Conservation (phyloP, 306 rosid genomes). For the Malus sieversii region DNA sequence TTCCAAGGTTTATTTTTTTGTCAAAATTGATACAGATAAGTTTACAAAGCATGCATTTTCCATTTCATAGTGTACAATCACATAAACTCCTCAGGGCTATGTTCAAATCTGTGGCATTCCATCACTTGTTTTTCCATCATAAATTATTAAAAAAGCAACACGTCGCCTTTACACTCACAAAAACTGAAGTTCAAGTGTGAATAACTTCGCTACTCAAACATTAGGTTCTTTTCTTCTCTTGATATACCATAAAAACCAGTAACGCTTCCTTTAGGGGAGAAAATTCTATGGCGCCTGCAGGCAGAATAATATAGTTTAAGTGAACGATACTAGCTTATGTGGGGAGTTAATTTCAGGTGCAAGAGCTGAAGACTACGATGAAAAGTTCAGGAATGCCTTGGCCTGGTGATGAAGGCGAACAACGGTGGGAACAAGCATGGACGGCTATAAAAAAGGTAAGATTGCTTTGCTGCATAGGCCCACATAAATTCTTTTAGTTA, state of each 20-base stretch:
- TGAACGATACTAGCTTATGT: slow-evolving; percentile 14
- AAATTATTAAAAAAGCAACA: neutral
- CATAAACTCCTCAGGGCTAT: neutral
- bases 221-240: neutral
- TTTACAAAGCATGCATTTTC: neutral
- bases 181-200: neutral
- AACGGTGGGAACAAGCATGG: slow-evolving; percentile 95
- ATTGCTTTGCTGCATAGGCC: slow-evolving; percentile 9
- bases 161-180: neutral
- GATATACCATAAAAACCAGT: neutral
- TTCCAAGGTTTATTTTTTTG: slow-evolving; percentile 1
- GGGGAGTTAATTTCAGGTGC: slow-evolving; percentile 48
- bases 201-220: neutral
- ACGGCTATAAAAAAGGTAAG: slow-evolving; percentile 78
- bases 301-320: slow-evolving; percentile 15
- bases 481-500: neutral
- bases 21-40: neutral
- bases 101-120: slow-evolving; percentile 1
- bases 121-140: neutral
- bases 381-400: slow-evolving; percentile 96
- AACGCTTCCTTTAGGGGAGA: neutral
- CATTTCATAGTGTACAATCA: neutral
- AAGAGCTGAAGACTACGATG: slow-evolving; percentile 76
- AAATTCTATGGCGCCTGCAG: neutral
- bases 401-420: slow-evolving; percentile 98